Conservation (phyloP, 2,329 filamentous ascomycete genomes). For the Coniochaeta ligniaria region DNA sequence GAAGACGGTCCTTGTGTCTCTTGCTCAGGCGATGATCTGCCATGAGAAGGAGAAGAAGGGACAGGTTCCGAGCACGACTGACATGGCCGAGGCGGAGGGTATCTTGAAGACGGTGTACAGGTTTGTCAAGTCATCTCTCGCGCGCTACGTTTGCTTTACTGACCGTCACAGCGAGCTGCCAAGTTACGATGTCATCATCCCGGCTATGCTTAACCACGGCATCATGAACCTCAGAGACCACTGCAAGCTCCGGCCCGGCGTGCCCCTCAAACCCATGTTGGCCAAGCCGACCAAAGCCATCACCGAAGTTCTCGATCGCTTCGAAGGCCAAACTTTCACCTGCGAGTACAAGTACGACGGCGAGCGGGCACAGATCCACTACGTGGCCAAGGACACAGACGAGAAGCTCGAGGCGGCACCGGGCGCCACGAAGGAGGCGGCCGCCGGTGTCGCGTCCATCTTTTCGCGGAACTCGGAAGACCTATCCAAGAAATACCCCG, state of each 20-base stretch:
- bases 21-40: slow-evolving; percentile 80
- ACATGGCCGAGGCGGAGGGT: slow-evolving; percentile 76
- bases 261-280: slow-evolving; percentile 96
- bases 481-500: slow-evolving; percentile 93
- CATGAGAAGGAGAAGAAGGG: slow-evolving; percentile 71
- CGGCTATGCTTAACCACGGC: slow-evolving; percentile 78
- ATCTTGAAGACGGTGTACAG: slow-evolving; percentile 88
- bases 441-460: slow-evolving; percentile 76
- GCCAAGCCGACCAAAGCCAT: slow-evolving; percentile 98
- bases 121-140: slow-evolving; percentile 31
- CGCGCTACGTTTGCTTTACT: slow-evolving; percentile 22
- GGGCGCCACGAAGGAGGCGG: slow-evolving; percentile 56
- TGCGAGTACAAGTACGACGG: slow-evolving; percentile 99
- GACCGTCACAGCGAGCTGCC: slow-evolving; percentile 67
- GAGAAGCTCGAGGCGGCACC: slow-evolving; percentile 58
- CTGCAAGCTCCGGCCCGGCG: slow-evolving; percentile 87
- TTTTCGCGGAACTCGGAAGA: slow-evolving; percentile 98
- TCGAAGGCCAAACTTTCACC: slow-evolving; percentile 90
- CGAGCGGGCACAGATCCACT: slow-evolving; percentile 97
- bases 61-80: slow-evolving; percentile 63
- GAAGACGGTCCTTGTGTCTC: slow-evolving; percentile 80
- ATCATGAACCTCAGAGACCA: slow-evolving; percentile 75
- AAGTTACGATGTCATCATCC: slow-evolving; percentile 91
- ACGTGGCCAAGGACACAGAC: slow-evolving; percentile 74
- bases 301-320: slow-evolving; percentile 92